Conservation (phyloP, 164 flowering plant genomes). For the Vitis rupestris region DNA sequence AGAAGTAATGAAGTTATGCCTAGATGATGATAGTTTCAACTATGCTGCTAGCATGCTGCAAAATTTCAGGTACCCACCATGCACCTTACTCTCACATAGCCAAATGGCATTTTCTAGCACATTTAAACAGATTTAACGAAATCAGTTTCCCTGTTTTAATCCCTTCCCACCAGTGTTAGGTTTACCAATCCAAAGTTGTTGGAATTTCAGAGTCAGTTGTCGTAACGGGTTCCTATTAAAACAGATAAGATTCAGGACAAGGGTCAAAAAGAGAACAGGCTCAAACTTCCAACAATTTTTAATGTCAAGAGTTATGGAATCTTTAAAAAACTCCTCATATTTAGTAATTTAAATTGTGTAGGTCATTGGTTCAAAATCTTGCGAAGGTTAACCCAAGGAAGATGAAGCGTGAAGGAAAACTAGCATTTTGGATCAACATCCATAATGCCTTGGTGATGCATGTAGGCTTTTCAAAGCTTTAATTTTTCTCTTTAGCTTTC, state of each 20-base stretch:
- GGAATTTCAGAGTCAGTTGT: too few species aligned
- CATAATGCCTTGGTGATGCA: constrained; percentile 77
- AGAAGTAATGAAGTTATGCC: constrained; percentile 37
- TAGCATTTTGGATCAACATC: constrained; percentile 71
- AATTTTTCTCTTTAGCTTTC: neutral
- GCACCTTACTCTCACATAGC: neutral
- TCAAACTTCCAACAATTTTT: neutral
- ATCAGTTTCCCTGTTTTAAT: neutral
- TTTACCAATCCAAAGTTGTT: neutral
- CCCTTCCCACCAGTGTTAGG: neutral
- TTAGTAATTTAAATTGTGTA: constrained; percentile 19
- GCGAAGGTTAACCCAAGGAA: constrained; percentile 55
- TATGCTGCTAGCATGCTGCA: constrained; percentile 57
- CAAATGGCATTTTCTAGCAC: neutral
- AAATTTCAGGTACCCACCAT: constrained; percentile 43
- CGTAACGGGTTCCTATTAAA: neutral
- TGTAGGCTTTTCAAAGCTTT: constrained; percentile 29
- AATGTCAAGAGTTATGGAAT: neutral
- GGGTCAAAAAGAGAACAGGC: neutral
- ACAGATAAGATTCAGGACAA: neutral
- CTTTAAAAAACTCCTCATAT: constrained; percentile 5
- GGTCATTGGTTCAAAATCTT: constrained; percentile 54
- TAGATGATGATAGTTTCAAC: constrained; percentile 47
- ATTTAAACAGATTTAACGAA: neutral
- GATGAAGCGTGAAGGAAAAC: constrained; percentile 66